Evolutionary conservation across 345 rosid genomes (phyloP).

Genomic region (Citrus hindsii): DNA sequence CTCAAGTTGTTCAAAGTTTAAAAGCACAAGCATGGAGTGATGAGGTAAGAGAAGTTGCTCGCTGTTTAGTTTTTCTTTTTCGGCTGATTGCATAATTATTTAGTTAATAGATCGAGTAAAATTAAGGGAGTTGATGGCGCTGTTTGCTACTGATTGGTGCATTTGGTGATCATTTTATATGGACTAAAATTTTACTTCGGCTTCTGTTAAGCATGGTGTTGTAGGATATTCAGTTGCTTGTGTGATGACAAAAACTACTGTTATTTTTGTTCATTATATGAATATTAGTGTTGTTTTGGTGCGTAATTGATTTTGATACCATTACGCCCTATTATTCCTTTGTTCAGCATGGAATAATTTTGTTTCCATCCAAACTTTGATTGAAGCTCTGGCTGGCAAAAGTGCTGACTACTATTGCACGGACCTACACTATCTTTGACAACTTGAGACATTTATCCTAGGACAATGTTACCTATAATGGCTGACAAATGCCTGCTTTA

Average conservation of each 20-base stretch:
- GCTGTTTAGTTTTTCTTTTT: background rate
- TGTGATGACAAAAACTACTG: background rate
- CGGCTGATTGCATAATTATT: background rate
- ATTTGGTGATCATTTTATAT: background rate
- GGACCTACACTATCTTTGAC: background rate
- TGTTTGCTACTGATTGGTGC: background rate
- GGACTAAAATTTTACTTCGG: background rate
- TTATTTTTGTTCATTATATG: background rate
- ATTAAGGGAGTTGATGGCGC: background rate
- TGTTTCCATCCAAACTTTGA: background rate
- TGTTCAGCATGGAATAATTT: background rate
- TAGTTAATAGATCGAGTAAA: background rate
- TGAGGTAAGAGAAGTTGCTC: conserved; percentile 53
- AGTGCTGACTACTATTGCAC: too few relatives aligned
- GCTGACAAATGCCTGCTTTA: background rate
- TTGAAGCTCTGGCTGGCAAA: too few relatives aligned
- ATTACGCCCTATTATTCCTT: background rate
- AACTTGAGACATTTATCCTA: background rate
- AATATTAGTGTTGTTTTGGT: background rate
- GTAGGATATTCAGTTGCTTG: background rate
- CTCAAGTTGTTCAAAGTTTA: conserved; percentile 82
- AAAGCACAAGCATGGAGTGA: conserved; percentile 98
- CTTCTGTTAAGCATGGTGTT: background rate
- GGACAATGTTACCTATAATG: background rate
- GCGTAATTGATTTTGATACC: background rate